Base-by-base conservation (phyloP, 225 moss, liverwort and hornwort genomes). In the Sphagnum contortum region DNA sequence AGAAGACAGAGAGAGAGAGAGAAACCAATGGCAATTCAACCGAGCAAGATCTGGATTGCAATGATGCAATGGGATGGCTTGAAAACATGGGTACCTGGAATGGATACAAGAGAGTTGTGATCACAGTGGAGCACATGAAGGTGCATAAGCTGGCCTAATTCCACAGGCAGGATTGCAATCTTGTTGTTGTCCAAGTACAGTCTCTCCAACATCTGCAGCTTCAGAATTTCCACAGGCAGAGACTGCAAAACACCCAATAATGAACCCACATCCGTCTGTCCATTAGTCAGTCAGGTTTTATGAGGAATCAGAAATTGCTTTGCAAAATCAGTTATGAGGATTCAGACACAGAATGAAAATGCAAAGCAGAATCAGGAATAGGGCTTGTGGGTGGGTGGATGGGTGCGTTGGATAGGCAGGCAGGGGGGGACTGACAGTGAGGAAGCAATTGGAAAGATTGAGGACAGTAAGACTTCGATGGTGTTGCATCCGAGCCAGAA, bases 131-230 rank as follows among this genome's bases (percentile, higher is more conserved):
- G 89, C 69, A 99, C 98, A 84, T 88, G 89, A 58, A 99, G 82
- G 69, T 87, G 93, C 57, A 68, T 79, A 66, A 93, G 91, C 59
- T 89, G 87, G 71, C 98, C 93, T 70, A 99, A 82, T 78, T 99
- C 98, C 71, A 87, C 77, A 72, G 93, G 98, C 74, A 99, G 74
- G 14, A 86, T 80, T 67, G 89, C 67, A 57, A 99, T 80, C 79
- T 93, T 99, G 73, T 99, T 99, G 80, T 91, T 89, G 68, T 99
- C 93, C 55, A 99, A 76, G 75, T 93, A 93, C 14, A 99, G 84
- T 73, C 85, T 87, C 75, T 91, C 82, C 62, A 99, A 82, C 86
- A 88, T 86, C 14, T 93, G 98, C 64, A 93, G 68, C 80, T 73
- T 83, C 73, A 87, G 81, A 59, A 93, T 69, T 71, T 89, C 93